These are phyloP conservation scores for Starmerella ratchasimensis DNA, from an alignment of 805 yeast species.

Conservation along the genomic window DNA sequence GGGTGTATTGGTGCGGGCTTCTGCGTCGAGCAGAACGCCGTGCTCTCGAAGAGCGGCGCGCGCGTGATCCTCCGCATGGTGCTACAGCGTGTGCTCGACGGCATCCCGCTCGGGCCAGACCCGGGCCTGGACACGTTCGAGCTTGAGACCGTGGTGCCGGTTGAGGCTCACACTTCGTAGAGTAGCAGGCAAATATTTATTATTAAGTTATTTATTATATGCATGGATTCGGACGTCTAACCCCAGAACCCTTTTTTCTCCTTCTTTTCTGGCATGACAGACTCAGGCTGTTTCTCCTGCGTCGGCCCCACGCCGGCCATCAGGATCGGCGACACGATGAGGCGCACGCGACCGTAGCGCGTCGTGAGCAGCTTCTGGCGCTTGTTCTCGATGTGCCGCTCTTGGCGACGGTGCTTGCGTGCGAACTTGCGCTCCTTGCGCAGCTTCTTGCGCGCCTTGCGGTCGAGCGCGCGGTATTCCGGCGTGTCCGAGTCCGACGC, in stretches of 20 bases:
- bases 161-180: conserved; percentile 1
- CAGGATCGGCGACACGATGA: background rate
- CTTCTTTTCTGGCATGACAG: background rate
- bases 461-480: background rate
- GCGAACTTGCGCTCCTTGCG: too few species aligned
- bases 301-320: background rate
- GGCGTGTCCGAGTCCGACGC: background rate
- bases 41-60: conserved; percentile 80
- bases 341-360: background rate
- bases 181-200: background rate
- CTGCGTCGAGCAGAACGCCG: conserved; percentile 71
- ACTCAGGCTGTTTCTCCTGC: background rate
- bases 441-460: background rate
- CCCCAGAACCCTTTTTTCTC: too few species aligned
- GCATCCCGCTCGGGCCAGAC: conserved; percentile 28
- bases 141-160: conserved; percentile 2
- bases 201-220: too few species aligned
- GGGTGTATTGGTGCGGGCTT: conserved; percentile 71
- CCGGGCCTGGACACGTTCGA: conserved; percentile 14
- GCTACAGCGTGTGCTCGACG: conserved; percentile 40
- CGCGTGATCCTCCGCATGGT: conserved; percentile 50
- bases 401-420: too few species aligned
- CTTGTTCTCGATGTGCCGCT: too few species aligned
- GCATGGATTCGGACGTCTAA: too few species aligned
- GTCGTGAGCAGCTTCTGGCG: background rate